phyloP scores from a whole-genome alignment of 1,284 basidiomycete species.

The Leccinum variabile region DNA sequence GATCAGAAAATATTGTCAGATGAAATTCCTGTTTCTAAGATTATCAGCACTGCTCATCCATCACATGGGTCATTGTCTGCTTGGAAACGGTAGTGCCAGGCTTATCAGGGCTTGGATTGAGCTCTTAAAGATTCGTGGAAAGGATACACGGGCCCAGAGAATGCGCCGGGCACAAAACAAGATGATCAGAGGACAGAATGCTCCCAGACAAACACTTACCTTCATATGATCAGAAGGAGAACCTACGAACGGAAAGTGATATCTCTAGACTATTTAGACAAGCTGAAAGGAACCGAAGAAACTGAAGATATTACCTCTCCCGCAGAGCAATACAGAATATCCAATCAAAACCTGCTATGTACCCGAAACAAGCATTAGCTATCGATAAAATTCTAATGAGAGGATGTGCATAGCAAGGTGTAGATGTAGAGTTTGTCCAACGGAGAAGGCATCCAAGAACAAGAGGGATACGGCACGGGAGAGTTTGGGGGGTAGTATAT shows the following conservation, averaged over 20 bases:
- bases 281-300: background rate
- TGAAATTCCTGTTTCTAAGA: background rate
- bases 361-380: background rate
- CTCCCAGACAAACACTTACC: background rate
- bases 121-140: background rate
- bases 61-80: background rate
- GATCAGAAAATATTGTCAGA: background rate
- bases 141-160: background rate
- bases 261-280: background rate
- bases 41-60: background rate
- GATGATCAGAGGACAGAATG: background rate
- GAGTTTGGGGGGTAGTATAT: background rate
- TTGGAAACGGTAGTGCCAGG: background rate
- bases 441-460: background rate
- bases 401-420: too few relatives aligned
- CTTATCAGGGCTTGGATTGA: background rate
- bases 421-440: background rate
- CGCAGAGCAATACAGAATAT: background rate
- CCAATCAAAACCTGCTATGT: background rate
- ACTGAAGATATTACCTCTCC: background rate
- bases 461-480: background rate
- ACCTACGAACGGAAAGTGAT: background rate
- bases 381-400: background rate
- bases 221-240: background rate
- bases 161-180: background rate